These are phyloP conservation scores for Entomortierella chlamydospora DNA, from an alignment of 192 early-diverging fungal species.

Conservation along the genomic window DNA sequence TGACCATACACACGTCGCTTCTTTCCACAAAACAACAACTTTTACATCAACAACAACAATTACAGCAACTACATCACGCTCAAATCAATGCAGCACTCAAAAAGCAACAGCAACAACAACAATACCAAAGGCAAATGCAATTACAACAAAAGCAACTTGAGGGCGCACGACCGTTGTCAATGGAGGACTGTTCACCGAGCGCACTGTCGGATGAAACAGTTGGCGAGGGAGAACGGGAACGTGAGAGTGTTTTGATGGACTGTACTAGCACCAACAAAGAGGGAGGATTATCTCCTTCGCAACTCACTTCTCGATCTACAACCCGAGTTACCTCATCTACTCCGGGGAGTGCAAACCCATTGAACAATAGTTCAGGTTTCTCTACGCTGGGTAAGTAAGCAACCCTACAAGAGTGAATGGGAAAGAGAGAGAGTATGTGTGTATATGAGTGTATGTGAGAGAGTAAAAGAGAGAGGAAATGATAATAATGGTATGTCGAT, in stretches of 20 bases:
- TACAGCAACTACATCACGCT: constrained; percentile 49
- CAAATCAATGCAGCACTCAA: constrained; percentile 46
- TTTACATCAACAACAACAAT: constrained; percentile 46
- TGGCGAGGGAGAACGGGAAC: constrained; percentile 24
- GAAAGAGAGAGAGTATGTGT: no score
- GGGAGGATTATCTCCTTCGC: constrained; percentile 13
- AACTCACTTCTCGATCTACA: constrained; percentile 38
- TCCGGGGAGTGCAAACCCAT: constrained; percentile 10
- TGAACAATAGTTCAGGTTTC: constrained; percentile 1
- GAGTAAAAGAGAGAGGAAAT: no score
- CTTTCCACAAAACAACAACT: constrained; percentile 53
- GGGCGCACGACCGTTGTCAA: constrained; percentile 11
- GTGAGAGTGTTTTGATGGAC: constrained; percentile 16
- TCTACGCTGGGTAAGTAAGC: constrained; percentile 7
- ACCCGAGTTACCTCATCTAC: constrained; percentile 40
- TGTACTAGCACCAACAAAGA: not conserved
- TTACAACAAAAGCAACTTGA: constrained; percentile 2
- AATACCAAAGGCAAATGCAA: constrained; percentile 14
- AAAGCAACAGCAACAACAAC: constrained; percentile 15
- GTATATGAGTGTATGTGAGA: no score
- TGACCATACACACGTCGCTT: constrained; percentile 49
- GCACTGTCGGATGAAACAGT: constrained; percentile 26
- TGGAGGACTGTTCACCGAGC: constrained; percentile 37
- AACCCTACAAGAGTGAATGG: no score
- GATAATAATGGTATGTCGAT: no score